Conservation (phyloP, 345 rosid species). For the Erucastrum elatum region DNA sequence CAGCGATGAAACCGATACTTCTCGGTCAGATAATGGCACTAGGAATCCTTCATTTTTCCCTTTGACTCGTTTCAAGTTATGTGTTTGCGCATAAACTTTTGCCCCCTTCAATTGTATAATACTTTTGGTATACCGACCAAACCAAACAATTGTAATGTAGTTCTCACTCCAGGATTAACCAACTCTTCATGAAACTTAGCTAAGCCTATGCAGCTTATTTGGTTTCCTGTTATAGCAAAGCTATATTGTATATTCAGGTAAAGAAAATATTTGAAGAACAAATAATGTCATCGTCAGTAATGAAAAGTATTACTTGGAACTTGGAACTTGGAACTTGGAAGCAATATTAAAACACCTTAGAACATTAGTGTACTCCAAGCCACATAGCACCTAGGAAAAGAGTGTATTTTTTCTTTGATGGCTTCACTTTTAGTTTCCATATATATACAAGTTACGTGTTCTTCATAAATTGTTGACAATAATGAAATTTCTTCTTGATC, state of each 20-base stretch:
- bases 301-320: too few relatives aligned
- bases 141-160: neutral
- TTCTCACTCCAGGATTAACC: neutral
- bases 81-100: too few relatives aligned
- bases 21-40: conserved; percentile 12
- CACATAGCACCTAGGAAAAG: too few relatives aligned
- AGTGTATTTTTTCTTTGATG: too few relatives aligned
- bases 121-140: neutral
- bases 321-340: too few relatives aligned
- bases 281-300: neutral
- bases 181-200: neutral
- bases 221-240: neutral
- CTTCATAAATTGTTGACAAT: conserved; percentile 6
- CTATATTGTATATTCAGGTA: neutral
- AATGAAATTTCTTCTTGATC: conserved; percentile 42
- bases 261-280: neutral
- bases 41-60: neutral
- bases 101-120: neutral
- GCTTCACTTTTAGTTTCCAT: too few relatives aligned
- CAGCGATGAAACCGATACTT: conserved; percentile 19
- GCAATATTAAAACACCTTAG: too few relatives aligned
- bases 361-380: too few relatives aligned
- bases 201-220: neutral
- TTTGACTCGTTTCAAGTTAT: neutral
- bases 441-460: neutral